Base-by-base conservation (phyloP, 768 basidiomycete genomes). In the Pholiota conissans region DNA sequence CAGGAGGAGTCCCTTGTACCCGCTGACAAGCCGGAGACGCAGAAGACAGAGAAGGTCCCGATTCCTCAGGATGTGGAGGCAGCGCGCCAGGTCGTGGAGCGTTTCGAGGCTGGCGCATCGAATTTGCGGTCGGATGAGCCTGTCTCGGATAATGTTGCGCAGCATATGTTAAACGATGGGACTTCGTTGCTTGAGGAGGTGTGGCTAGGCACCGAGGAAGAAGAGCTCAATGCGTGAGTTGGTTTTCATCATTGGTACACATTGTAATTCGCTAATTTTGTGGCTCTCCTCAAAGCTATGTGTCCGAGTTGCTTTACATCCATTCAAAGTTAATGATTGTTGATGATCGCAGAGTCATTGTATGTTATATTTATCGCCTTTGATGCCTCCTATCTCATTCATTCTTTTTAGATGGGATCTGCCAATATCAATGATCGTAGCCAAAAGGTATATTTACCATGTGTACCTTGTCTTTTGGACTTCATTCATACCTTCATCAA, bases 251-350 rank as follows among this genome's bases (percentile, higher is more conserved):
- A 35, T n/a, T n/a, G n/a, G n/a, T 34, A 67, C 57, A 6, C 48
- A 34, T 28, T 40, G 18, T 45, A 2, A 26, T 27, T 49, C 20
- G 20, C 40, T 59, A n/a, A 37, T 42, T 26, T 58, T 66, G 22
- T n/a, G 66, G 56, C 55, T 57, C 55, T 26, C 40, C 52, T 50
- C 49, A 49, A 34, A 89, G 89, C 52, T 93, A 91, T 71, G 84
- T 91, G 18, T 85, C 87, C n/a, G 89, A 92, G 72, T 60, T 90
- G 63, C 72, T 89, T 20, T 93, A 93, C 64, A 93, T 94, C 57
- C 92, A 94, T 69, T 85, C 84, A 22, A 94, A 94, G 76, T 69
- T 96, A 24, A 96, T 97, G 95, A 91, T 96, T 52, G 92, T 97
- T 32, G 95, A 97, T 66, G 95, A 98, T 67, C 80, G 84, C 29